Conservation (phyloP, 2,329 filamentous ascomycete species). For the Sporothrix brunneoviolacea region DNA sequence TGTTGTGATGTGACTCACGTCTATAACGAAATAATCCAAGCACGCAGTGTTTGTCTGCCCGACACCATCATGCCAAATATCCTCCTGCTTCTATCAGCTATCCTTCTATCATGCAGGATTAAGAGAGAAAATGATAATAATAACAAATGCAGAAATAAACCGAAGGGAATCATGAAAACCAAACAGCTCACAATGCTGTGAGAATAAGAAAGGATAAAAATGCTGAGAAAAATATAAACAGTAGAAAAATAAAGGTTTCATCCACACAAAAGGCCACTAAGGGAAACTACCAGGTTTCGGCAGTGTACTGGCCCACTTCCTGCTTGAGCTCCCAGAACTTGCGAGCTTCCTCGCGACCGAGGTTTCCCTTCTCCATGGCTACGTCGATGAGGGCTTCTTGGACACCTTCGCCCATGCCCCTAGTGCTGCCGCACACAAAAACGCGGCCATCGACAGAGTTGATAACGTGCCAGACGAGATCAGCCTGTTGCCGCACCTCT, state of each 20-base stretch:
- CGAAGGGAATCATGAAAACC: neutral
- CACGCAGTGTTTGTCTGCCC: too few relatives aligned
- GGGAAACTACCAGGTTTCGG: conserved; percentile 71
- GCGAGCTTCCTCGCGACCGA: conserved; percentile 73
- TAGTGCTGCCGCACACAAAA: conserved; percentile 92
- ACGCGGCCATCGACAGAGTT: conserved; percentile 93
- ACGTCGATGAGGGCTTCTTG: conserved; percentile 82
- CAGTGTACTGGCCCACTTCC: conserved; percentile 90
- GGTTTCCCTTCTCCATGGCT: conserved; percentile 84
- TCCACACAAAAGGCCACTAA: too few relatives aligned
- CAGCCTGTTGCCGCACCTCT: conserved; percentile 82
- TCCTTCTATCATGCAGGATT: too few relatives aligned
- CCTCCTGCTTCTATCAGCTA: too few relatives aligned
- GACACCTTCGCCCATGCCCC: conserved; percentile 97
- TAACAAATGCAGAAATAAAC: neutral
- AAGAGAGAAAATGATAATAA: neutral
- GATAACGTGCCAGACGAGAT: conserved; percentile 97
- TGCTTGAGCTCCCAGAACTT: conserved; percentile 91
- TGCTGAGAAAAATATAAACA: neutral
- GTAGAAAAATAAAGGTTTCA: conserved; percentile 5
- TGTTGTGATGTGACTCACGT: too few relatives aligned
- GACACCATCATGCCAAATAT: too few relatives aligned
- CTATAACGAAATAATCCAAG: too few relatives aligned
- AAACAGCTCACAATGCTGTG: neutral
- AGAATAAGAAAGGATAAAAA: neutral